Conservation (phyloP, 2,329 filamentous ascomycete genomes). For the Diaporthe caulivora region DNA sequence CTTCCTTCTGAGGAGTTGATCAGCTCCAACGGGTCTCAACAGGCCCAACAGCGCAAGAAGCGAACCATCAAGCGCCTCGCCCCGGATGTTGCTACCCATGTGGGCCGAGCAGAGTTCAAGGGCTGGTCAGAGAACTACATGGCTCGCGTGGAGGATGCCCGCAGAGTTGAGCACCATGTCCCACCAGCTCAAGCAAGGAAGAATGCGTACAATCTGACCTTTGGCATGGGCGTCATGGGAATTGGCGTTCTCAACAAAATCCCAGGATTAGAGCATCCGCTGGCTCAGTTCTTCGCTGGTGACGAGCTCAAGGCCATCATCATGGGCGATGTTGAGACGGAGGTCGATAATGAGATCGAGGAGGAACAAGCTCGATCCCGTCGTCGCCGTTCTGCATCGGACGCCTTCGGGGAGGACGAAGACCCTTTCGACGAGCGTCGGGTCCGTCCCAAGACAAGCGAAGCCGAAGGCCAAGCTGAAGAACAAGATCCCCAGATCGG, state of each 20-base stretch:
- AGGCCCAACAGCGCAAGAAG: slow-evolving; percentile 15
- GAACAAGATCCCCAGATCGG: slow-evolving; percentile 34
- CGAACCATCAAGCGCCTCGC: slow-evolving; percentile 45
- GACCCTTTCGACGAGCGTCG: slow-evolving; percentile 51
- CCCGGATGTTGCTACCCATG: slow-evolving; percentile 49
- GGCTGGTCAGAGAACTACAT: slow-evolving; percentile 59
- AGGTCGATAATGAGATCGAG: slow-evolving; percentile 42
- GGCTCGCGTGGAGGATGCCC: slow-evolving; percentile 65
- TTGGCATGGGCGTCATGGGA: slow-evolving; percentile 54
- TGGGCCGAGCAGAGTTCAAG: slow-evolving; percentile 54
- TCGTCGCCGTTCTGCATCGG: slow-evolving; percentile 57
- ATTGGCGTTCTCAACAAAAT: slow-evolving; percentile 50
- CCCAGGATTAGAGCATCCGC: slow-evolving; percentile 54
- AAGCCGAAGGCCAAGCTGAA: slow-evolving; percentile 41
- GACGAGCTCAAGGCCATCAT: slow-evolving; percentile 52
- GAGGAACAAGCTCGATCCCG: slow-evolving; percentile 43
- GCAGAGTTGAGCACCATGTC: slow-evolving; percentile 42
- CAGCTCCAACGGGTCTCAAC: slow-evolving; percentile 31
- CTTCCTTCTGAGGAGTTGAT: slow-evolving; percentile 29
- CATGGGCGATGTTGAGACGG: slow-evolving; percentile 41
- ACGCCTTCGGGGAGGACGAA: slow-evolving; percentile 57
- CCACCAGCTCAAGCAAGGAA: slow-evolving; percentile 54
- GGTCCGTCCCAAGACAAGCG: slow-evolving; percentile 52
- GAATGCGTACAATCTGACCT: slow-evolving; percentile 55
- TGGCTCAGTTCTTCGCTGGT: slow-evolving; percentile 62